Base-by-base conservation (phyloP, 768 basidiomycete species). In the Gymnopilus dilepis region DNA sequence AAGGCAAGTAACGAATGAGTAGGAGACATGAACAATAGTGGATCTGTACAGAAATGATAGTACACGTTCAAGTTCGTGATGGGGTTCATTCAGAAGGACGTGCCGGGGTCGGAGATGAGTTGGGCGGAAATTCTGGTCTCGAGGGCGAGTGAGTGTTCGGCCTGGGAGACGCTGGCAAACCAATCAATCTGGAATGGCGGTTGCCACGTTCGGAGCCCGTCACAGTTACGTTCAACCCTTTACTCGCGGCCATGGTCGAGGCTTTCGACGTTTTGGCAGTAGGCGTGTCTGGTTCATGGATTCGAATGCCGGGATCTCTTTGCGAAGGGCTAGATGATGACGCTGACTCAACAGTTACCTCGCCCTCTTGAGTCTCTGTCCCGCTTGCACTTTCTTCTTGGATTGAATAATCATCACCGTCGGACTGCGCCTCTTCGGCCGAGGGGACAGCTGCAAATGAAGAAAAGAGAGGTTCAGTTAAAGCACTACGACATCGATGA, bases 211-310 rank as follows among this genome's bases (percentile, higher is more conserved):
- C 85, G 24, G 78, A 77, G 26, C 73, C 71, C 9, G 77, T 76
- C 12, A 86, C 78, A 5, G 83, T 77, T 22, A 93, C 81, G 69
- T 90, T 89, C 58, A 94, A 74, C n/a, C 91, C 91, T 63, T 87
- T 84, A 53, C 79, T 84, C 17, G 87, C 87, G 15, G 92, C 92
- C 43, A 82, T 78, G 57, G 77, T 74, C 28, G 89, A 82, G 4
- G 90, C 90, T 67, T 76, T 80, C 17, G 85, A 83, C 28, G 72
- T 72, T 59, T 77, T 82, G 58, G 74, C 71, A 55, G 69, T 69
- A n/a, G 78, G 74, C 42, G 83, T 76, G 21, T 82, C 80, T 22
- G 82, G 81, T 56, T 77, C 76, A 42, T 71, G 75, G 50, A 75
- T 65, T 53, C 59, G 77, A 70, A 73, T 75, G 64, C 58, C 71